Conservation (phyloP, 768 basidiomycete genomes). For the Pisolithus sp. region DNA sequence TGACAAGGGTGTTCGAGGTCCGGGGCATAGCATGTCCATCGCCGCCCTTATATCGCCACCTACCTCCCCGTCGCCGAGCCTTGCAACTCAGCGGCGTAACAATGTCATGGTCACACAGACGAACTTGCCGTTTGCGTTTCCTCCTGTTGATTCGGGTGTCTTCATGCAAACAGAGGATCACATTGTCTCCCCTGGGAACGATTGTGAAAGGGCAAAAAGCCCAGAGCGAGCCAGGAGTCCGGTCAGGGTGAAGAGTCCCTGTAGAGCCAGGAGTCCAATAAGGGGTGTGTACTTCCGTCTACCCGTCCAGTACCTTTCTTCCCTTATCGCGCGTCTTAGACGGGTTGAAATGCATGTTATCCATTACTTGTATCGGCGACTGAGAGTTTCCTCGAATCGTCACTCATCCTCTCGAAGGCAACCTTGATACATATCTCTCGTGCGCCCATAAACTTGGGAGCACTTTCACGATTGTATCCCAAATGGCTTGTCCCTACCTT, state of each 20-base stretch:
- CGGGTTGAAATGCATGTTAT: constrained; percentile 24
- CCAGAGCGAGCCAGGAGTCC: constrained; percentile 8
- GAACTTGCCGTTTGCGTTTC: constrained; percentile 1
- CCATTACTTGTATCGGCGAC: background rate
- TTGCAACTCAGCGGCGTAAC: background rate
- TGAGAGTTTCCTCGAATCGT: no score
- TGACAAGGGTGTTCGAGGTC: background rate
- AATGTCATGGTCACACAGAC: constrained; percentile 2
- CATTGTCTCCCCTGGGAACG: background rate
- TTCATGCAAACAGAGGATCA: constrained; percentile 1
- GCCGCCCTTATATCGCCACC: constrained; percentile 23
- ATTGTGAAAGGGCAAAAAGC: background rate
- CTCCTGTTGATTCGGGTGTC: background rate
- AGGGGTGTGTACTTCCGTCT: constrained; percentile 23
- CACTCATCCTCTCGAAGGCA: no score
- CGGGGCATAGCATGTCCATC: constrained; percentile 7
- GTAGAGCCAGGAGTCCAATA: constrained; percentile 24
- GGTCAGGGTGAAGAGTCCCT: constrained; percentile 17
- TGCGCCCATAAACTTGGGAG: no score
- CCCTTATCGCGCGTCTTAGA: constrained; percentile 9
- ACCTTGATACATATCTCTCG: no score
- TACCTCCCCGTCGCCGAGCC: constrained; percentile 8
- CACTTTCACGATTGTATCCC: no score
- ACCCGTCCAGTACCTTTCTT: constrained; percentile 10
- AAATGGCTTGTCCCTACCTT: no score